Percentiles rank a stretch among this genome's conserved stretches.
phyloP scores from a whole-genome alignment of 768 basidiomycete genomes.

The Tubosaeta sp. region DNA sequence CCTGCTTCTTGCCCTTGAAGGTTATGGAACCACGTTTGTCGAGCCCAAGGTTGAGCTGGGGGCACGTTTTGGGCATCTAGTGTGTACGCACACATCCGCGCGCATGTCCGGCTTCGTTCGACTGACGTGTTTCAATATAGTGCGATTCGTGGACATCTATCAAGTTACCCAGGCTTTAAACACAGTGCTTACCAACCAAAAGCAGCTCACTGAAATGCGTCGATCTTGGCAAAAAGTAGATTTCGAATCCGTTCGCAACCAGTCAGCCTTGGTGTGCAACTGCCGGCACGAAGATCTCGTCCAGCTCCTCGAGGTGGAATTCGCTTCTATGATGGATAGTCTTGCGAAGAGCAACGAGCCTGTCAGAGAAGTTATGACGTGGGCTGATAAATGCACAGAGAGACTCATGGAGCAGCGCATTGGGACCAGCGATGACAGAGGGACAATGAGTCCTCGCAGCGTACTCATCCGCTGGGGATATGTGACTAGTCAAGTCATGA shows the following conservation, averaged over 20 bases:
- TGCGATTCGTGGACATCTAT: slow-evolving; percentile 88
- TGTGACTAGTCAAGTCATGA: slow-evolving; percentile 90
- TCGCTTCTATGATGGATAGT: slow-evolving; percentile 70
- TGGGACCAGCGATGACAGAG: slow-evolving; percentile 62
- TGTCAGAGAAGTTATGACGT: slow-evolving; percentile 82
- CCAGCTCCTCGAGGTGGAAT: slow-evolving; percentile 81
- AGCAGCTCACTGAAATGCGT: slow-evolving; percentile 81
- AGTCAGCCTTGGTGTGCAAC: slow-evolving; percentile 90
- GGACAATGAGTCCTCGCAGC: slow-evolving; percentile 81
- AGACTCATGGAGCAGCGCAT: slow-evolving; percentile 70
- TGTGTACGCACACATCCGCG: slow-evolving; percentile 52
- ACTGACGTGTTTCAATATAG: slow-evolving; percentile 36
- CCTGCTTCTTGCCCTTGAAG: slow-evolving; percentile 71
- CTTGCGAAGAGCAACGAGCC: slow-evolving; percentile 71
- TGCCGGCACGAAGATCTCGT: slow-evolving; percentile 88
- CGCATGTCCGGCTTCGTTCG: not conserved
- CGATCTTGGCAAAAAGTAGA: slow-evolving; percentile 86
- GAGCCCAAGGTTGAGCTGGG: slow-evolving; percentile 90
- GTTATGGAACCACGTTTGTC: slow-evolving; percentile 84
- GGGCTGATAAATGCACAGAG: slow-evolving; percentile 90
- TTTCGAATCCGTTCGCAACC: slow-evolving; percentile 88
- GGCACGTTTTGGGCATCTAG: slow-evolving; percentile 86
- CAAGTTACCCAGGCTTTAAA: slow-evolving; percentile 87
- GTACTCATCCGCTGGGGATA: slow-evolving; percentile 90
- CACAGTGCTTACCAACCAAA: slow-evolving; percentile 84